Base-by-base conservation (phyloP, 2,329 filamentous ascomycete genomes). In the Pseudogymnoascus pannorum region DNA sequence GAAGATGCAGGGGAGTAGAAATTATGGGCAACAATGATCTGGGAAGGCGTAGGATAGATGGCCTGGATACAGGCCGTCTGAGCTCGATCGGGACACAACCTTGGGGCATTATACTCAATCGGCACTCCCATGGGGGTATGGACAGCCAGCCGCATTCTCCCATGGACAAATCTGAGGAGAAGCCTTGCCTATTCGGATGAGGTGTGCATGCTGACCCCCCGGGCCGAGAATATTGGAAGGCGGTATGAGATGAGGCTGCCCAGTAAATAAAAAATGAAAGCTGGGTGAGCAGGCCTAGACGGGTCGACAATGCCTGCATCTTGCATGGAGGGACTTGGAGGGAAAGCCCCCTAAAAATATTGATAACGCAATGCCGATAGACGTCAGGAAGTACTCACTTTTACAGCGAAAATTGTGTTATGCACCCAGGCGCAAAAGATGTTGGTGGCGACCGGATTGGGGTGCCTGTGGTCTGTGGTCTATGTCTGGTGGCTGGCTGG, bases 81-180 rank as follows among this genome's bases (percentile, higher is more conserved):
- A 54, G 44, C 44, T 54, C n/a, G 44, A 54, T 31, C 44, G 24
- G 44, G 44, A 54, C 44, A 54, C 24, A 54, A 54, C 44, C 24
- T 54, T 54, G 24, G 44, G 44, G 12, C 44, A 54, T 29, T 51
- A 54, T 54, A 54, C 24, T 31, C 24, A 29, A 29, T 54, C 44
- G 24, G 24, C 44, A 54, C 44, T 9, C n/a, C 9, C 44, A 54
- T 31, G 44, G 24, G n/a, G 31, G n/a, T 31, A n/a, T 29, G 24
- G 44, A 8, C 24, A 54, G 44, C 44, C 44, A 54, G 44, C 44
- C 44, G 44, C 44, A 54, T 54, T 12, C 24, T 29, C 24, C 44
- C 44, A 54, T 54, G 24, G 24, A 54, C 24, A 24, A 9, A 54
- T 31, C 44, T 54, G 44, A 31, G 24, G 31, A 31, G 24, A 22